Conservation (phyloP, 768 basidiomycete genomes). For the Kwoniella sp. region DNA sequence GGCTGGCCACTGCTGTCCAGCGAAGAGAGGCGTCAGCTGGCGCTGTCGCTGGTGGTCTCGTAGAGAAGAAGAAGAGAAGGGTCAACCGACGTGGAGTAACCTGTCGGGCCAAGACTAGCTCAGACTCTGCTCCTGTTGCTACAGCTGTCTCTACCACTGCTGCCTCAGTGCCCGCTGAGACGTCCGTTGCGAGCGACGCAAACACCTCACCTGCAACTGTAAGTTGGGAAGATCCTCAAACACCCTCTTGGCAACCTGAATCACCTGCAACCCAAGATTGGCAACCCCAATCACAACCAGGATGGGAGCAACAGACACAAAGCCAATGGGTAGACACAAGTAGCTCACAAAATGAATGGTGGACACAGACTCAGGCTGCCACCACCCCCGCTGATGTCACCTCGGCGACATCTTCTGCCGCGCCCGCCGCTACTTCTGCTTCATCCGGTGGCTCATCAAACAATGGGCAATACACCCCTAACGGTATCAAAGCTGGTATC, state of each 20-base stretch:
- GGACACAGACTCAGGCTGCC: slow-evolving; percentile 1
- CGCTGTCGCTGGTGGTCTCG: neutral
- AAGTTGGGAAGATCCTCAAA: neutral
- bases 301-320: neutral
- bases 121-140: slow-evolving; percentile 21
- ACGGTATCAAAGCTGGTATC: slow-evolving; percentile 54
- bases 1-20: slow-evolving; percentile 14
- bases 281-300: neutral
- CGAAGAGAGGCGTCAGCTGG: slow-evolving; percentile 7
- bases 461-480: slow-evolving; percentile 38
- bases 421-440: slow-evolving; percentile 18
- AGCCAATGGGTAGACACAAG: neutral
- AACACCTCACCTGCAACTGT: neutral
- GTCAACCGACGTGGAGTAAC: slow-evolving; percentile 8
- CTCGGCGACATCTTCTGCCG: slow-evolving; percentile 7
- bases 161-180: slow-evolving; percentile 8
- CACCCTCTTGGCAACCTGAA: neutral
- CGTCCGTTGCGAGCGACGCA: slow-evolving; percentile 6
- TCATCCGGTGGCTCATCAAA: slow-evolving; percentile 10
- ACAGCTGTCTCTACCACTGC: slow-evolving; percentile 11
- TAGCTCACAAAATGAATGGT: slow-evolving; percentile 3
- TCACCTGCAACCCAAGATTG: neutral
- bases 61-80: slow-evolving; percentile 10
- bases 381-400: slow-evolving; percentile 9
- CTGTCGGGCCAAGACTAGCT: slow-evolving; percentile 17